Percentiles rank a stretch among this genome's conserved stretches.
These are phyloP conservation scores for Populus ilicifolia DNA, from an alignment of 345 rosid species.

Conservation along the genomic window DNA sequence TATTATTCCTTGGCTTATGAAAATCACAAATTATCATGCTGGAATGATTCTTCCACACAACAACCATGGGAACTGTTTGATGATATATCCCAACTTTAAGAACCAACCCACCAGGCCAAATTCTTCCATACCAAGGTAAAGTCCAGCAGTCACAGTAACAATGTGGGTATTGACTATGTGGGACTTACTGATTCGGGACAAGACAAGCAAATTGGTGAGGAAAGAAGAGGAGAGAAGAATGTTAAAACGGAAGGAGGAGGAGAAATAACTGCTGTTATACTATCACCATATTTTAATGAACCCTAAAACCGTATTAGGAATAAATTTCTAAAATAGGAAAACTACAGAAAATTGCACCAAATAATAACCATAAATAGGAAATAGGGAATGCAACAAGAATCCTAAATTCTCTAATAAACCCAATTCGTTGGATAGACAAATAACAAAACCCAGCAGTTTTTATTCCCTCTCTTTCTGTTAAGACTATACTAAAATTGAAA, in stretches of 20 bases:
- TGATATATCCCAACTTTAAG: neutral
- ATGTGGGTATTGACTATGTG: neutral
- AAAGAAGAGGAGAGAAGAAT: neutral
- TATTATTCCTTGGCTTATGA: neutral
- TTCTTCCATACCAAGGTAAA: neutral
- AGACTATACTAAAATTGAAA: neutral
- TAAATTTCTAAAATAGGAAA: neutral
- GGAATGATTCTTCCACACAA: neutral
- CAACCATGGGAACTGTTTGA: neutral
- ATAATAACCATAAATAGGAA: neutral
- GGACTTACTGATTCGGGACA: neutral
- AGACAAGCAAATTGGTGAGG: neutral
- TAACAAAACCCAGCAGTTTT: neutral
- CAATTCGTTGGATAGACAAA: neutral
- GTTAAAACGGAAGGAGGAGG: neutral
- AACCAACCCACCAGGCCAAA: neutral
- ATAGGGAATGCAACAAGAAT: neutral
- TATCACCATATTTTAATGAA: neutral
- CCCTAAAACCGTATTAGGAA: neutral
- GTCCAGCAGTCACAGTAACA: neutral
- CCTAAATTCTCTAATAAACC: neutral
- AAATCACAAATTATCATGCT: neutral
- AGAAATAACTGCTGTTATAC: neutral
- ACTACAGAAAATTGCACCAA: neutral
- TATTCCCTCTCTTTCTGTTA: neutral